Base-by-base conservation (phyloP, 2,329 filamentous ascomycete species). In the Westerdykella sp. region DNA sequence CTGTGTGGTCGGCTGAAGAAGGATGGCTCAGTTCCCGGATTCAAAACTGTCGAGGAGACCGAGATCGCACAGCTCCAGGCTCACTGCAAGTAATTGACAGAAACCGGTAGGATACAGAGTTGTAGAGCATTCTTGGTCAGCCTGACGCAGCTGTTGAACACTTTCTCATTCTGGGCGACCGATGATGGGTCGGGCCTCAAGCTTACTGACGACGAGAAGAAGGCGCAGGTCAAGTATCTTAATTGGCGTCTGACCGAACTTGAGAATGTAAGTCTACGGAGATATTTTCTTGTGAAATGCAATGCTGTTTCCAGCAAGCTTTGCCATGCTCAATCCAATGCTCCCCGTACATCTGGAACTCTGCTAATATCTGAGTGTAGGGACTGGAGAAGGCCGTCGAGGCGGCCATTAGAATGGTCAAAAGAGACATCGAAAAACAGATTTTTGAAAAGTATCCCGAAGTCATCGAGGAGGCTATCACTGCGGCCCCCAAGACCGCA, bases 11-110 rank as follows among this genome's bases (percentile, higher is more conserved):
- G 76, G 3, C 55, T 83, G 7, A 57, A 67, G 41, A 74, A 76
- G 35, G 80, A 84, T 41, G 63, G 68, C 1, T 51, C 65, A 10
- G 69, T 78, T 2, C 62, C 70, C 11, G 79, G 80, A 0, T 85
- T 83, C 55, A 59, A 61, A 1, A 60, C 66, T 3, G 34, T 66
- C 0, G 69, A 77, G 2, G 73, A 83, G 45, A 84, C 81, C 0
- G 79, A 77, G 53, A 71, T 83, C 2, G 79, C 79, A 1, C 69
- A 73, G 35, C 68, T 84, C 1, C 77, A 79, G 53, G 66, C 66
- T 0, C 80, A 85, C 49, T 81, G 79, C 41, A 75, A 73, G 45
- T 74, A 74, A 34, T 63, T 83, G 3, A 83, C 80, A 0, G 73
- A 77, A 42, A 62, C 65, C 23, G 71, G 71, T 6, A 67, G 76